Base-by-base conservation (phyloP, 441 rosid species). In the Arabidopsis lyrata region DNA sequence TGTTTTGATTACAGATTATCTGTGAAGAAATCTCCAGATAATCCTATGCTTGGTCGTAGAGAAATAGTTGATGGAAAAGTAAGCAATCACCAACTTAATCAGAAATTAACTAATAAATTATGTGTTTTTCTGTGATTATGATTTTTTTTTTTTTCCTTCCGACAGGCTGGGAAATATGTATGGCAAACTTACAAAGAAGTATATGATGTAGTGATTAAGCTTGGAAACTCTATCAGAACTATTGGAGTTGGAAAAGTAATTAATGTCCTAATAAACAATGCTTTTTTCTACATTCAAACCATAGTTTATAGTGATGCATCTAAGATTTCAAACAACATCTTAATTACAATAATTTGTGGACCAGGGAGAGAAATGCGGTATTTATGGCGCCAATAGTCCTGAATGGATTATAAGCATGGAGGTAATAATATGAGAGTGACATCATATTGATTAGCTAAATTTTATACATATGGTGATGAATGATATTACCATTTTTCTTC, bases 391-490 rank as follows among this genome's bases (percentile, higher is more conserved):
- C 68, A 95, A 95, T 72, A 83, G 88, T 54, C 70, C 97, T 4
- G 96, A 95, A 82, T 95, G 99, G 99, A 77, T 95, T 57, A 87
- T 92, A 44, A 90, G 99, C 86, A 95, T 95, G 99, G 93, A 92
- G 99, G 99, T 94, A 47, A 66, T 36, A 50, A 66, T 36, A 50
- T 48, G 11, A 48, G 53, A 20, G 27, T 48, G 11, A 18, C 53
- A 48, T 1, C 13, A 48, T 8, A 8, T 9, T 48, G 27, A 48
- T 48, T 18, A 48, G 0, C 50, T 47, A 44, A 34, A 42, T 42
- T 42, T 14, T 42, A 14, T 14, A 20, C 20, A 20, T 20, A n/a
- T 1, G 18, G 4, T 48, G 5, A 8, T 16, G 11, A 48, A 48
- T 18, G 4, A 9, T 8, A 7, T 16, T 18, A 48, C 27, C 27